Base-by-base conservation (phyloP, 2,329 filamentous ascomycete species). In the Cordyceps sp. region DNA sequence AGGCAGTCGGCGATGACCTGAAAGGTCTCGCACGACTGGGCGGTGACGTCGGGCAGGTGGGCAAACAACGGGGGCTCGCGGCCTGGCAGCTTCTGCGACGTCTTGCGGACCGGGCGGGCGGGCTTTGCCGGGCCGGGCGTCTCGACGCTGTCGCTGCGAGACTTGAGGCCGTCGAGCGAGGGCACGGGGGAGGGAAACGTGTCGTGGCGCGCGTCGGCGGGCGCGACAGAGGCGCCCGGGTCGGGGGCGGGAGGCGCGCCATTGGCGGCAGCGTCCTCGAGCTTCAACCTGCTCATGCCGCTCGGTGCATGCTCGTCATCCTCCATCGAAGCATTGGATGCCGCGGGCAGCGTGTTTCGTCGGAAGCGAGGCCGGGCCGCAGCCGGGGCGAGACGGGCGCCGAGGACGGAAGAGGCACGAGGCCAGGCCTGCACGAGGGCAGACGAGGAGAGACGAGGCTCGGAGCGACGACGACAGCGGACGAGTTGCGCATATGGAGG, bases 1-100 rank as follows among this genome's bases (percentile, higher is more conserved):
- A 81, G 78, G 54, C 88, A 96, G 44, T 83, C 73, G 32, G 76
- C 62, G 40, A 98, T 85, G 32, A 88, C 64, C 42, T 83, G 72
- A 45, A 98, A 98, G 12, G 73, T 72, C 18, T 65, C 60, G 43
- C 70, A 76, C 4, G 90, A 81, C 44, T 90, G 81, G 23, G 63
- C 57, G 4, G 84, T 93, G 42, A 73, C 75, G 54, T 94, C 78
- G 25, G 81, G 77, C 20, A 88, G 61, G 53, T 93, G 66, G 45
- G 66, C 55, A 52, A 80, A 93, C 10, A 93, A 61, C 33, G 62
- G 64, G 32, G 75, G 66, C 35, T 75, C 65, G 35, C 73, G 70
- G 38, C 66, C 57, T 36, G 69, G 55, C 31, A 74, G 54, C 53
- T 93, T 52, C 42, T 81, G 73, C 15, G 80, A 78, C 24, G 72